Base-by-base conservation (phyloP, 2,329 filamentous ascomycete species). In the Penicillium frequentans region DNA sequence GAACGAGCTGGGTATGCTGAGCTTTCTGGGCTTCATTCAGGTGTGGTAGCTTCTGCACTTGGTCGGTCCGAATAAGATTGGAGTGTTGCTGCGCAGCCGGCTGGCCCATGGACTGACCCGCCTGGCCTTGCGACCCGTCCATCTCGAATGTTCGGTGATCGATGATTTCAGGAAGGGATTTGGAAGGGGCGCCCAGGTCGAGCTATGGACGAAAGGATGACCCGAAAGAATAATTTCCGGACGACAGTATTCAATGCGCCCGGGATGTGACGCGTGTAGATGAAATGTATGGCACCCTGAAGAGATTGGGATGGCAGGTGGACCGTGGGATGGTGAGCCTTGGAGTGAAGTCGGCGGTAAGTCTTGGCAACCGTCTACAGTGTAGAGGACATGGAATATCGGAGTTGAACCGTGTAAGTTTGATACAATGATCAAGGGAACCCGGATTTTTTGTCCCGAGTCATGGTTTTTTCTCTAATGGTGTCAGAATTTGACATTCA, bases 21-120 rank as follows among this genome's bases (percentile, higher is more conserved):
- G 77, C 71, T 72, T 86, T 86, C 64, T 83, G 79, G 49, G 80
- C 73, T 9, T 83, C 81, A 58, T 73, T 80, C 29, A 87, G 74
- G 68, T 80, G 76, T 5, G 81, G 81, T 6, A 85, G 74, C 56
- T 77, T 77, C 58, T 79, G 77, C 51, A 85, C 81, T 58, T 83
- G 79, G 55, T 81, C 78, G 29, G 81, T 80, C 45, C 77, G 77
- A 62, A 84, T 82, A 49, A 82, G 67, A 53, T 77, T 75, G 6
- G 76, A 73, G 49, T 78, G 74, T 62, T 78, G 76, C 59, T 75
- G 74, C 58, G 76, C 73, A 60, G 73, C 72, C 9, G 65, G 64
- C 14, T 70, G 67, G 48, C 64, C 59, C 63, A 72, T 71, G 44
- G 68, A 67, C 60, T 73, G 69, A 39, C 65, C 64, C 21, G 62